Evolutionary conservation across 1,139 yeast genomes (phyloP).

Genomic region (Pichia sp.): DNA sequence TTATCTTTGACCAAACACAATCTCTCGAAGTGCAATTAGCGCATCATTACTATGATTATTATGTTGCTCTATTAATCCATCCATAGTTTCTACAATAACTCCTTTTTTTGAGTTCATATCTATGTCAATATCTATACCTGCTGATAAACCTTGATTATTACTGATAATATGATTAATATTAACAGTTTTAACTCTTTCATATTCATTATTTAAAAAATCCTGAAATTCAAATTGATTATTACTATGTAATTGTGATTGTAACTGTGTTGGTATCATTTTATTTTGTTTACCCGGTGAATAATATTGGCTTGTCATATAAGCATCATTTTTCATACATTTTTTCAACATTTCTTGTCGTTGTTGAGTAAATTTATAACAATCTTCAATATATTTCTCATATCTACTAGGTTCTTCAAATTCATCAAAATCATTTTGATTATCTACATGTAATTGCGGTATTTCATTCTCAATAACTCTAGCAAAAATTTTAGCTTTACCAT

Average conservation of each 20-base stretch:
- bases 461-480: conserved; percentile 11
- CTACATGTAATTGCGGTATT: background rate
- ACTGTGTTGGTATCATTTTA: too few relatives aligned
- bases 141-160: conserved; percentile 7
- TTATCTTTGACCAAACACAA: too few relatives aligned
- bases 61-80: background rate
- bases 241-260: background rate
- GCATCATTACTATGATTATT: background rate
- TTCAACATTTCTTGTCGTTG: conserved; percentile 4
- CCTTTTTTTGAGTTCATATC: too few relatives aligned
- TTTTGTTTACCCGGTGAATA: too few relatives aligned
- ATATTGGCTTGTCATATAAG: conserved; percentile 5
- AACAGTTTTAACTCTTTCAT: conserved; percentile 5
- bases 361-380: conserved; percentile 1
- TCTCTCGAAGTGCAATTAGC: background rate
- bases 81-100: too few relatives aligned
- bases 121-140: conserved; percentile 2
- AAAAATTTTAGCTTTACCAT: conserved; percentile 12
- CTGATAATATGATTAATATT: conserved; percentile 6
- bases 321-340: conserved; percentile 14
- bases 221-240: too few relatives aligned
- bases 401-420: conserved; percentile 1
- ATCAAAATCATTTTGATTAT: background rate
- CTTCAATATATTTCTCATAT: conserved; percentile 8
- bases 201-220: conserved; percentile 3